These are phyloP conservation scores for Colletotrichum sp. DNA, from an alignment of 2,329 filamentous ascomycete genomes.

Conservation along the genomic window DNA sequence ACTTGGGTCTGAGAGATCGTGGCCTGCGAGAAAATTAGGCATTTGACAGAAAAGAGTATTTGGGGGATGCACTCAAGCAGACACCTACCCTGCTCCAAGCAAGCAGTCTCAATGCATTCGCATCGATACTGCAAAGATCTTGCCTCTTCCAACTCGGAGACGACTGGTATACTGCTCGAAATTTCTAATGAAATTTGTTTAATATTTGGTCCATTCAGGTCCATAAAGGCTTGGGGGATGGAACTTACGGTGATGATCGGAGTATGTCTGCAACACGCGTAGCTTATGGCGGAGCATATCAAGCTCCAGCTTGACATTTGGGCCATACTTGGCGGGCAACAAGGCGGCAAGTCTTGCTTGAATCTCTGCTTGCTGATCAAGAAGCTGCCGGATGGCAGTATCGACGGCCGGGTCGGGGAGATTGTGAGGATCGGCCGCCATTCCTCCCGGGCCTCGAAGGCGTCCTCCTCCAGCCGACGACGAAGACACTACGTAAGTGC, in stretches of 20 bases:
- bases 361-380: constrained; percentile 59
- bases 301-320: constrained; percentile 54
- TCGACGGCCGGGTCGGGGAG: constrained; percentile 43
- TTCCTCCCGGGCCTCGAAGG: constrained; percentile 20
- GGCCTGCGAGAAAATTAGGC: constrained; percentile 34
- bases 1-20: constrained; percentile 46
- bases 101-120: constrained; percentile 60
- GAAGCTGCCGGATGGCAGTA: constrained; percentile 48
- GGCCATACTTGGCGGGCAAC: constrained; percentile 51
- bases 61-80: background rate
- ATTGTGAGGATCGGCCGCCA: constrained; percentile 23
- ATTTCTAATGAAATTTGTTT: constrained; percentile 35
- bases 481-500: background rate
- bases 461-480: constrained; percentile 19
- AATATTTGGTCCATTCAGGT: background rate
- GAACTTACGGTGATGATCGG: constrained; percentile 53
- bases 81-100: constrained; percentile 51
- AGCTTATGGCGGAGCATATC: constrained; percentile 62
- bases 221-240: constrained; percentile 22
- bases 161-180: constrained; percentile 42
- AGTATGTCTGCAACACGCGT: constrained; percentile 52
- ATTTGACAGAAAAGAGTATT: background rate
- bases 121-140: constrained; percentile 62
- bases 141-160: constrained; percentile 63
- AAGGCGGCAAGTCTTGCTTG: constrained; percentile 54